Percentiles rank a stretch among this genome's conserved stretches.
Evolutionary conservation across 1,284 basidiomycete genomes (phyloP).

Genomic region (Pholiota adiposa): DNA sequence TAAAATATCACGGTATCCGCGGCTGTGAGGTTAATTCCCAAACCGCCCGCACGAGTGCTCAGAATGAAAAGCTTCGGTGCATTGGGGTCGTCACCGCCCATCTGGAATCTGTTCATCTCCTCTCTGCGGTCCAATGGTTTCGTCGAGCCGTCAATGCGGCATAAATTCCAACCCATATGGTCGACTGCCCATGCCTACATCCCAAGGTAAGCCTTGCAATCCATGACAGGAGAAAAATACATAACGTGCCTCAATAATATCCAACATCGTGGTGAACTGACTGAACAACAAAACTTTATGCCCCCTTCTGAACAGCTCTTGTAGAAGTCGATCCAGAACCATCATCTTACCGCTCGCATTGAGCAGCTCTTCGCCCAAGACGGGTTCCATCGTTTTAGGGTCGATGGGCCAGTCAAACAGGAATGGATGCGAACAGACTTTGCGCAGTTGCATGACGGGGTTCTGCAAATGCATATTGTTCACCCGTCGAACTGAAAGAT

Average conservation of each 20-base stretch:
- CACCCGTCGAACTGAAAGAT: constrained; percentile 70
- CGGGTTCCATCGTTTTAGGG: constrained; percentile 57
- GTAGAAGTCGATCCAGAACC: constrained; percentile 86
- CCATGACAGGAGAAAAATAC: neutral
- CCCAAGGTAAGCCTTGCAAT: constrained; percentile 2
- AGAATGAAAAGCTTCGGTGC: constrained; percentile 87
- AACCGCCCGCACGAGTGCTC: constrained; percentile 90
- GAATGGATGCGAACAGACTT: constrained; percentile 95
- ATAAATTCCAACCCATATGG: constrained; percentile 81
- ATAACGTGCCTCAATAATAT: constrained; percentile 82
- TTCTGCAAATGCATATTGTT: constrained; percentile 95
- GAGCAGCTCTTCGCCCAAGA: constrained; percentile 79
- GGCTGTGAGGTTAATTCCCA: constrained; percentile 91
- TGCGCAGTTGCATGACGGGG: constrained; percentile 92
- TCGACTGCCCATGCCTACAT: constrained; percentile 84
- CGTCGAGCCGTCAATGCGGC: constrained; percentile 90
- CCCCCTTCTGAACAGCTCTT: constrained; percentile 78
- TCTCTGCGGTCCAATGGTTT: constrained; percentile 78
- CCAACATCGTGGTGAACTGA: constrained; percentile 95
- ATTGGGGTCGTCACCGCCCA: constrained; percentile 63
- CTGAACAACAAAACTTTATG: constrained; percentile 96
- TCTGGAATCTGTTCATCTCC: constrained; percentile 88
- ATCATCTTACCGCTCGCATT: constrained; percentile 96
- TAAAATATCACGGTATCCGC: constrained; percentile 97
- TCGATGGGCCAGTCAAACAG: constrained; percentile 90